phyloP scores from a whole-genome alignment of 1,284 basidiomycete genomes.

The Malassezia arunalokei region DNA sequence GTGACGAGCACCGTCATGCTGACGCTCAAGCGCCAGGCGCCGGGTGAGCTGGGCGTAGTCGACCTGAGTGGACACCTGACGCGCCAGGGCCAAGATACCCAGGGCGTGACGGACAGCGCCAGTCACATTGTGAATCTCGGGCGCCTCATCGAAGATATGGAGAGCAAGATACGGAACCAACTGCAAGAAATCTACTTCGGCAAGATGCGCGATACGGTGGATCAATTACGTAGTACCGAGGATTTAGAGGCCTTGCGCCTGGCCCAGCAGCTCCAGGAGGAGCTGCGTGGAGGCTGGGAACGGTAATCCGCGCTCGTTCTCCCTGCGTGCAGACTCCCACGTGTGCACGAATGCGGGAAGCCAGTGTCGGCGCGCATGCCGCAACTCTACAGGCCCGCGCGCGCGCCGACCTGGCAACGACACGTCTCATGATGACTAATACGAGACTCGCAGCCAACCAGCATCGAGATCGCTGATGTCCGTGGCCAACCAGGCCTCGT shows the following conservation, averaged over 20 bases:
- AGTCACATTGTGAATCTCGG: slow-evolving; percentile 87
- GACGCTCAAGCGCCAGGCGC: slow-evolving; percentile 61
- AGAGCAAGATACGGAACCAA: slow-evolving; percentile 93
- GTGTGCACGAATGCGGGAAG: no score
- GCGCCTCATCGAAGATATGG: slow-evolving; percentile 92
- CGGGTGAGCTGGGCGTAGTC: slow-evolving; percentile 58
- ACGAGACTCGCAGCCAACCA: no score
- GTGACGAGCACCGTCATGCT: slow-evolving; percentile 95
- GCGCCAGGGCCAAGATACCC: slow-evolving; percentile 53
- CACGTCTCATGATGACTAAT: no score
- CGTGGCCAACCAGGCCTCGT: no score
- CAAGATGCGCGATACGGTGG: slow-evolving; percentile 88
- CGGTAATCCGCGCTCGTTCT: not conserved
- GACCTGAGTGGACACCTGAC: slow-evolving; percentile 91
- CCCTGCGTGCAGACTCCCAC: no score
- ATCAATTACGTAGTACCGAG: slow-evolving; percentile 73
- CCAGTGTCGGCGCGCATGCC: no score
- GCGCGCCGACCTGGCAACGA: no score
- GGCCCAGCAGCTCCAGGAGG: slow-evolving; percentile 78
- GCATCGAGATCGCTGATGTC: no score
- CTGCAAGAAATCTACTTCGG: slow-evolving; percentile 96
- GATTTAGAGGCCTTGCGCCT: slow-evolving; percentile 69
- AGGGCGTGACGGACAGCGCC: slow-evolving; percentile 20
- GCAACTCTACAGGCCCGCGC: no score
- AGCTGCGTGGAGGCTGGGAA: slow-evolving; percentile 51